A percentile compares a stretch with the other conserved stretches of the same genome.
Evolutionary conservation across 73 alveolate genomes (phyloP).

Genomic region (Paramecium sexaurelia): DNA sequence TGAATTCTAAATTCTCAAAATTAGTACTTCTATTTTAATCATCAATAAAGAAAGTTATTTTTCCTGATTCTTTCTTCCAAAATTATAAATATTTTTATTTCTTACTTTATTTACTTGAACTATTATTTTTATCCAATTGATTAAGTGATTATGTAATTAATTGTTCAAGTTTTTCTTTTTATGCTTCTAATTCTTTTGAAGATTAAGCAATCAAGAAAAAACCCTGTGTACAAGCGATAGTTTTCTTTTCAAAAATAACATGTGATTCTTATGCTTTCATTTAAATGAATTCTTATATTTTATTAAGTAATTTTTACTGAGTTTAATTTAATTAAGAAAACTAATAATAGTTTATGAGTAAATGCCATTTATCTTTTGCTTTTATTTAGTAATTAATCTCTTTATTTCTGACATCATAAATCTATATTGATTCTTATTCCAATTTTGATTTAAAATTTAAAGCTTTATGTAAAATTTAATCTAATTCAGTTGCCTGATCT

Average conservation of each 20-base stretch:
- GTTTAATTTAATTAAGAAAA: not conserved
- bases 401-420: not conserved
- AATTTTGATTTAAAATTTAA: not conserved
- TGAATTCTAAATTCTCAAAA: not conserved
- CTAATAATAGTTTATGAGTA: not conserved
- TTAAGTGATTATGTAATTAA: not conserved
- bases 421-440: not conserved
- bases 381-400: not conserved
- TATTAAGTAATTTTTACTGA: not conserved
- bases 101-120: not conserved
- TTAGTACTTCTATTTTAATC: not conserved
- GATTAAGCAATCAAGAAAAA: not conserved
- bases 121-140: not conserved
- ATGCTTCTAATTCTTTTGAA: not conserved
- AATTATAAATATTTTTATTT: not conserved
- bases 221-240: not conserved
- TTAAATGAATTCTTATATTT: not conserved
- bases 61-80: not conserved
- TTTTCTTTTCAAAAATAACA: not conserved
- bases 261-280: not conserved
- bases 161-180: not conserved
- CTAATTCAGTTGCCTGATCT: not conserved
- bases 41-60: conserved; percentile 7
- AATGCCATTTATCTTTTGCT: conserved; percentile 32
- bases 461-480: not conserved